Evolutionary conservation across 176 grass and related monocot species (phyloP), one percentile per base, ranked within the genome.

Genomic region (Cenchrus americanus): DNA sequence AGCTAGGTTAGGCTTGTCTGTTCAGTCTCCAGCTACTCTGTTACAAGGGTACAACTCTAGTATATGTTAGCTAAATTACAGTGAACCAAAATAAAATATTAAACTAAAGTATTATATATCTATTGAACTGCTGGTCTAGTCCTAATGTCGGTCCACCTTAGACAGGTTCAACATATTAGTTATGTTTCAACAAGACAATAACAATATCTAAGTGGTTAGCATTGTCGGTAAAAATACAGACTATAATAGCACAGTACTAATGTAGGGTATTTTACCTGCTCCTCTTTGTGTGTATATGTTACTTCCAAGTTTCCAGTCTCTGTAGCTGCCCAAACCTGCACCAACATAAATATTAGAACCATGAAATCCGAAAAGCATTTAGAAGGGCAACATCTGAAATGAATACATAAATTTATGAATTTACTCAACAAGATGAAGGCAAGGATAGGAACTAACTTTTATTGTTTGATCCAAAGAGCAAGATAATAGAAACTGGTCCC

Each of bases 401-500:
- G 48, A 68, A 26, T 23, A 72, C 49, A 69, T 37, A 14, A 10
- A 85, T 75, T 14, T 70, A 32, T 43, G 5, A 6, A 57, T 53
- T 37, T 68, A n/a, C 68, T 85, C 14, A 48, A 80, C 24, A 85
- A 64, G 18, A 81, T 50, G n/a, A 63, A 40, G 76, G 78, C 5
- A 34, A 52, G 55, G 78, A 69, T 34, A 19, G 69, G 71, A 43
- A 78, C 86, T 80, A 81, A 99, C 97, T 89, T 99, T 99, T 89
- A 99, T 85, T 77, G 97, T 94, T 80, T 74, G 80, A 74, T 99
- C 97, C 85, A 99, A 89, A 54, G 97, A 99, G 84, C 89, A 99
- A 11, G 97, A 99, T 86, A 99, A 82, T 59, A 99, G 87, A 86
- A 99, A 99, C 46, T 99, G 91, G 76, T 99, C 93, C 97, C 97